Evolutionary conservation across 257 asterid genomes (phyloP).

Genomic region (Forsythia viridissima): DNA sequence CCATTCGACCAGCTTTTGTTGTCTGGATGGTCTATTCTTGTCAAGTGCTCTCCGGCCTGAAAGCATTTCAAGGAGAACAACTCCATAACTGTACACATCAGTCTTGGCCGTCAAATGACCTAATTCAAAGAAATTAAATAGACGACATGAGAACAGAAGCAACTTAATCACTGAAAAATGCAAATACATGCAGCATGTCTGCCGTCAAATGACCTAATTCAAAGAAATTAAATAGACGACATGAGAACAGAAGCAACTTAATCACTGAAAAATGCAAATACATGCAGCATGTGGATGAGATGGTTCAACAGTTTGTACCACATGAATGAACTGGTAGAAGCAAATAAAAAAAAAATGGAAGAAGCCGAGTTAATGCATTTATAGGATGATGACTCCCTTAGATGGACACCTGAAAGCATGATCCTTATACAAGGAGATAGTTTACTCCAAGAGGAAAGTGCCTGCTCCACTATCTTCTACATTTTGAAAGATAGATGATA

Average conservation of each 20-base stretch:
- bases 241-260: slow-evolving; percentile 6
- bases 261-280: no score
- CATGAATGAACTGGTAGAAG: no score
- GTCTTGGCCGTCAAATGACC: slow-evolving; percentile 58
- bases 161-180: no score
- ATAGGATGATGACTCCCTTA: not conserved
- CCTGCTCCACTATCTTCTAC: no score
- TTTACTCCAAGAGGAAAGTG: no score
- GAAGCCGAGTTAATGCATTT: not conserved
- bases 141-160: slow-evolving; percentile 14
- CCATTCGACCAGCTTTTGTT: slow-evolving; percentile 63
- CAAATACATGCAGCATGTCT: no score
- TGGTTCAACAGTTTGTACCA: no score
- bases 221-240: not conserved
- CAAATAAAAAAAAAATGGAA: not conserved
- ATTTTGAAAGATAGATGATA: no score
- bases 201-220: slow-evolving; percentile 48
- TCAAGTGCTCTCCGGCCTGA: slow-evolving; percentile 60
- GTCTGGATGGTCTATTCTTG: slow-evolving; percentile 50
- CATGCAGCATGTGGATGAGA: not conserved
- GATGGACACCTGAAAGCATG: no score
- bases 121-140: slow-evolving; percentile 10
- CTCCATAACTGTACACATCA: slow-evolving; percentile 62
- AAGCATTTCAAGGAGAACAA: slow-evolving; percentile 55
- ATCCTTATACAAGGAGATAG: no score